These are phyloP conservation scores for Polygonum maritimum DNA, from an alignment of 148 eudicot genomes.

Conservation along the genomic window DNA sequence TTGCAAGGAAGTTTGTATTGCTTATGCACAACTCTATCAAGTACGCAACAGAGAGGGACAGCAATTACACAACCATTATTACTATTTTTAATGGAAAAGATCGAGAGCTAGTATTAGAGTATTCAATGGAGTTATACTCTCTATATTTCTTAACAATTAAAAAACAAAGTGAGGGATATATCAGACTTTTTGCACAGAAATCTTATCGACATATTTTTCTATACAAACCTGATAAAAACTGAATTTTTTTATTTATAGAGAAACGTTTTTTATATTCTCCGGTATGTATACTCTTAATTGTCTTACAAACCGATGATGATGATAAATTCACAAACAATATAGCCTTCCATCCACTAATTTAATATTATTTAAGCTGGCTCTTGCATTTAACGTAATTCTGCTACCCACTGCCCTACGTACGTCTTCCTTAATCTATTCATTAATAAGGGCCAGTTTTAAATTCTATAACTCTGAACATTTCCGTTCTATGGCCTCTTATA, in stretches of 20 bases:
- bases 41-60: neutral
- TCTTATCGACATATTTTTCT: no score
- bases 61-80: neutral
- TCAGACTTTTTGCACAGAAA: no score
- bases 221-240: no score
- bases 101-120: neutral
- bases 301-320: neutral
- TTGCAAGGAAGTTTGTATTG: neutral
- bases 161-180: no score
- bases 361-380: neutral
- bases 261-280: no score
- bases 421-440: neutral
- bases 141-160: no score
- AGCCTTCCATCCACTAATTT: neutral
- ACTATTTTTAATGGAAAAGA: neutral
- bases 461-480: neutral
- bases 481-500: no score
- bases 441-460: neutral
- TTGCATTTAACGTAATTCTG: neutral
- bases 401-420: neutral
- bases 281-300: neutral
- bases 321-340: neutral
- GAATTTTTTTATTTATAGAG: no score
- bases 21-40: conserved; percentile 3
- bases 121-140: no score